Evolutionary conservation across 2,329 filamentous ascomycete genomes (phyloP).

Genomic region (Penicillium paneum): DNA sequence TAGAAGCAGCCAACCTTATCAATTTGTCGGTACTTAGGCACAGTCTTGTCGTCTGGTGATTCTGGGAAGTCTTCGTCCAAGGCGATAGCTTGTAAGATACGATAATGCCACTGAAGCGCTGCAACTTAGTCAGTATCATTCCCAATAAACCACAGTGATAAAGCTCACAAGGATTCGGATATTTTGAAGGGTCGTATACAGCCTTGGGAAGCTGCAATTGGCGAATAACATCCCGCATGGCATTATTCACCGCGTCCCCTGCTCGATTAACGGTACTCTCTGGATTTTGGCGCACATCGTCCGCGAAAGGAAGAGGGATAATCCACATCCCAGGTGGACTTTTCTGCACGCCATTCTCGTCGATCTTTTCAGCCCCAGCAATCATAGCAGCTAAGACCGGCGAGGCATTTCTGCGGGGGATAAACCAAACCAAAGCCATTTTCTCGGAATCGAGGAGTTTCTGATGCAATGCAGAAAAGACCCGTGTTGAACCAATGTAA

Average conservation of each 20-base stretch:
- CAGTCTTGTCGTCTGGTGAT: conserved; percentile 69
- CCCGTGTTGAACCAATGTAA: conserved; percentile 84
- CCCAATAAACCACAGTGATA: background rate
- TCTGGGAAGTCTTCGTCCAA: conserved; percentile 87
- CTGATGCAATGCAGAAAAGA: conserved; percentile 86
- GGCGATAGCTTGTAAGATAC: conserved; percentile 84
- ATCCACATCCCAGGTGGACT: conserved; percentile 86
- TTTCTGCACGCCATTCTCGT: conserved; percentile 65
- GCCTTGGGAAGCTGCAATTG: conserved; percentile 85
- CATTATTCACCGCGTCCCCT: conserved; percentile 70
- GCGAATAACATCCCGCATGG: conserved; percentile 78
- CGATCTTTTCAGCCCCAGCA: conserved; percentile 65
- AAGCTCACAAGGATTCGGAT: conserved; percentile 69
- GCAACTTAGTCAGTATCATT: background rate
- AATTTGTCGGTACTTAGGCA: conserved; percentile 82
- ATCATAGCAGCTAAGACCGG: conserved; percentile 79
- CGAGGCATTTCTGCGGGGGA: conserved; percentile 74
- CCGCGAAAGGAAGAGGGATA: conserved; percentile 79
- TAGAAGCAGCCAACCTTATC: conserved; percentile 57
- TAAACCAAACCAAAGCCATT: conserved; percentile 84
- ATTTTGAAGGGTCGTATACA: conserved; percentile 77
- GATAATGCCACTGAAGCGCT: conserved; percentile 94
- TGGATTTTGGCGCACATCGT: conserved; percentile 77
- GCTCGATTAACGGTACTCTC: conserved; percentile 57
- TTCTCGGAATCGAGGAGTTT: conserved; percentile 78